phyloP scores from a whole-genome alignment of 1,284 basidiomycete species.

The Amylostereum chailletii region DNA sequence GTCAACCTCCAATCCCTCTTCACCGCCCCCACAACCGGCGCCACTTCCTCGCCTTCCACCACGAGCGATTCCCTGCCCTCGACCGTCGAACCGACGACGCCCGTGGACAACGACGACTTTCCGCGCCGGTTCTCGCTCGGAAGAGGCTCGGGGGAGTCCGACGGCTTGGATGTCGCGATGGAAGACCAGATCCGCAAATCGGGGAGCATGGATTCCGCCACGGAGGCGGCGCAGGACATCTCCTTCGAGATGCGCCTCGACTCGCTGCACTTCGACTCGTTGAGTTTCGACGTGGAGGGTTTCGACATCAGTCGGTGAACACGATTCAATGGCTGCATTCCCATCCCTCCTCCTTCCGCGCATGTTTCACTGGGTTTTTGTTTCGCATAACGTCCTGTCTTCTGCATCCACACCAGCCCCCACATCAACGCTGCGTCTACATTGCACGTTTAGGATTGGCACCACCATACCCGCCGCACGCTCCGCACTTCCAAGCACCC shows the following conservation, averaged over 20 bases:
- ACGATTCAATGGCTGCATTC: no score
- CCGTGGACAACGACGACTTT: slow-evolving; percentile 1
- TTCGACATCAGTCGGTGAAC: slow-evolving; percentile 24
- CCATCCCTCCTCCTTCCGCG: no score
- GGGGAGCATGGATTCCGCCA: background rate
- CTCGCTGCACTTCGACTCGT: slow-evolving; percentile 58
- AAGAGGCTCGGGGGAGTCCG: background rate
- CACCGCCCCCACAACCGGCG: slow-evolving; percentile 2
- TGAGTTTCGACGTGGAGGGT: slow-evolving; percentile 54
- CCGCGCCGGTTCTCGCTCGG: background rate
- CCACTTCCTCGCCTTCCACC: background rate
- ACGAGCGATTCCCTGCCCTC: slow-evolving; percentile 9
- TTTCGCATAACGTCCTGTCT: no score
- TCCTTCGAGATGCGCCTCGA: slow-evolving; percentile 57
- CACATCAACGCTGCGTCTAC: no score
- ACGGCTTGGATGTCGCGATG: background rate
- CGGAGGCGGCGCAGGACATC: slow-evolving; percentile 18
- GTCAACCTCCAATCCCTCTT: slow-evolving; percentile 12
- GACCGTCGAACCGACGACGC: slow-evolving; percentile 3
- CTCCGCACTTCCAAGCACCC: no score
- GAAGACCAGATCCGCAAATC: background rate
- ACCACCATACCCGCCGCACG: no score
- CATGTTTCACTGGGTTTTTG: no score
- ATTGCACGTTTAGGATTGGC: no score
- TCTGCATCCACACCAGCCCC: no score